Evolutionary conservation across 2,329 filamentous ascomycete genomes (phyloP), one percentile per base, ranked within the genome.

Genomic region (Bipolaris cookei): DNA sequence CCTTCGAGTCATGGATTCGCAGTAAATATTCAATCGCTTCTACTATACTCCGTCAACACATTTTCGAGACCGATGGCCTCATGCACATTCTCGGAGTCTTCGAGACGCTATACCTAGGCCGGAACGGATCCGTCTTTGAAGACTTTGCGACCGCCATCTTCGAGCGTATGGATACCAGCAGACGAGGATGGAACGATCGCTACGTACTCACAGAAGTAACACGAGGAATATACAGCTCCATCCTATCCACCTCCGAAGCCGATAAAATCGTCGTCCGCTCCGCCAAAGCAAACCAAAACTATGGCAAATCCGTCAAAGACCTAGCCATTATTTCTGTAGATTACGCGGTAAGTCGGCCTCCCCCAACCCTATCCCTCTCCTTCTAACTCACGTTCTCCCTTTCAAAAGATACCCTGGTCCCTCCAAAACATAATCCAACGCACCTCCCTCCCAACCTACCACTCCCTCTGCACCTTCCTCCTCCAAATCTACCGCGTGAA

Each of bases 191-290:
- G 93, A 88, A 89, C 59, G 92, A 97, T 72, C 86, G 88, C 18
- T 96, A 94, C 69, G 83, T 90, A 0, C 79, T 97, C 25, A 95
- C 90, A 0, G 91, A 93, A 63, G 78, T 92, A 1, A 88, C 89
- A 0, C 90, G 92, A 56, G 88, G 88, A 54, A 87, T 90, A 0
- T 92, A 92, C 71, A 82, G 80, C 4, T 71, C 70, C 0, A 67
- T 85, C 1, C 47, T 75, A 4, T 64, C 77, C 0, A 77, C 79
- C 1, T 75, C 90, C 1, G 85, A 92, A 52, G 65, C 81, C 2
- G 84, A 88, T 46, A 84, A 86, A 18, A 77, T 97, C 7, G 82
- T 85, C 2, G 84, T 91, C 20, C 82, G 80, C 16, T 83, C 80
- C 67, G 45, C 72, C 60, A 61, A 79, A 72, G 73, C 82, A 11